phyloP scores from a whole-genome alignment of 2,329 filamentous ascomycete species.

The Aspergillus fructus region DNA sequence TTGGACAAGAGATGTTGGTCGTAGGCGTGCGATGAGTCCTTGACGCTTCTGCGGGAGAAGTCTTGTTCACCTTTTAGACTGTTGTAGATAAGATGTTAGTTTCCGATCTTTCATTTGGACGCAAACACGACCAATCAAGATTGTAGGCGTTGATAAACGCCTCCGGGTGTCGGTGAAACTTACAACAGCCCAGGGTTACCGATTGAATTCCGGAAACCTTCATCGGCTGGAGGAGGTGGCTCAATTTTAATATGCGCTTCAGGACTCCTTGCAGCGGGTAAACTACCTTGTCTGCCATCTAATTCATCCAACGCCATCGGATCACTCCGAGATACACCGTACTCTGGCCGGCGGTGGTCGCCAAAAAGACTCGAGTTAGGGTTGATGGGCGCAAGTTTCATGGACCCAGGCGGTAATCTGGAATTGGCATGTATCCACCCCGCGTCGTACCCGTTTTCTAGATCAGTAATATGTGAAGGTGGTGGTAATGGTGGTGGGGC shows the following conservation, averaged over 20 bases:
- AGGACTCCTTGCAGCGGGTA: constrained; percentile 30
- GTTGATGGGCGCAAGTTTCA: constrained; percentile 47
- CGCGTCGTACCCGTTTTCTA: constrained; percentile 58
- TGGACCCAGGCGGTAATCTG: constrained; percentile 48
- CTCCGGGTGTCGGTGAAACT: constrained; percentile 16
- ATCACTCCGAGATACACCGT: constrained; percentile 32
- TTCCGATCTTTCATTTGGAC: neutral
- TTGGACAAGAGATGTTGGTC: constrained; percentile 63
- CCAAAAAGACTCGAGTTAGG: constrained; percentile 53
- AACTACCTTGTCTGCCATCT: constrained; percentile 31
- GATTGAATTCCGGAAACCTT: constrained; percentile 33
- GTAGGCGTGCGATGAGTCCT: constrained; percentile 61
- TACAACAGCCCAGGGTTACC: constrained; percentile 33
- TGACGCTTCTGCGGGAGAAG: constrained; percentile 57
- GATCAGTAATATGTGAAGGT: constrained; percentile 59
- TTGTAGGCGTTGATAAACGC: neutral
- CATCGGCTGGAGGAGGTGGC: constrained; percentile 31
- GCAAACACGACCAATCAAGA: neutral
- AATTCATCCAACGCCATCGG: constrained; percentile 38
- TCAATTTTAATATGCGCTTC: constrained; percentile 37
- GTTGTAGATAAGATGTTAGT: constrained; percentile 12
- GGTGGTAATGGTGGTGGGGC: constrained; percentile 66
- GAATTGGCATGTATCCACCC: constrained; percentile 65
- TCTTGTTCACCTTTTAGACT: constrained; percentile 61
- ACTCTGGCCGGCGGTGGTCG: constrained; percentile 40